These are phyloP conservation scores for Wickerhamiella slavikovae DNA, from an alignment of 805 yeast species.

Conservation along the genomic window DNA sequence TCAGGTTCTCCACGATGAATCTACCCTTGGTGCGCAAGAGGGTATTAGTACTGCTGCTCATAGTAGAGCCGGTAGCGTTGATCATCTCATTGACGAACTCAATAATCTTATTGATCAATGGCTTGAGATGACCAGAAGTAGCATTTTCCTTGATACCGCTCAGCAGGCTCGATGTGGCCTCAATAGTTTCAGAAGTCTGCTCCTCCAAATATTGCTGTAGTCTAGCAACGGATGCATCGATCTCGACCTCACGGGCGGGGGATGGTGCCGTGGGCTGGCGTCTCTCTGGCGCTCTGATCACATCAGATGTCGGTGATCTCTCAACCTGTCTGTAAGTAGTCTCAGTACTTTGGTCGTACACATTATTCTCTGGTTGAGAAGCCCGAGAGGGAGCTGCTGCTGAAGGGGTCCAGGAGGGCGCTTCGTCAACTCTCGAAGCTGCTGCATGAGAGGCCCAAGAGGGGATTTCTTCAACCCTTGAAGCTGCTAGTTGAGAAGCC, in stretches of 20 bases:
- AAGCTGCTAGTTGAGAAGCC: no score
- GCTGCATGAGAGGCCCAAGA: no score
- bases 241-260: slow-evolving; percentile 15
- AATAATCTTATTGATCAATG: slow-evolving; percentile 56
- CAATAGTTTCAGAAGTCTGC: slow-evolving; percentile 79
- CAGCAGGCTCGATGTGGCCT: slow-evolving; percentile 68
- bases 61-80: slow-evolving; percentile 67
- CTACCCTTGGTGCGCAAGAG: slow-evolving; percentile 76
- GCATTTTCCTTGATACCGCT: slow-evolving; percentile 29
- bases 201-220: slow-evolving; percentile 73
- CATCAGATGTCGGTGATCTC: neutral
- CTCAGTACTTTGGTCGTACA: no score
- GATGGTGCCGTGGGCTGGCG: no score
- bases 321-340: neutral
- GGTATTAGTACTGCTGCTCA: slow-evolving; percentile 73
- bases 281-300: no score
- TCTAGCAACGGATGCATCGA: slow-evolving; percentile 74
- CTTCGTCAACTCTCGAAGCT: no score
- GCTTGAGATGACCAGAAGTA: slow-evolving; percentile 51
- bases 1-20: slow-evolving; percentile 74
- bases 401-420: no score
- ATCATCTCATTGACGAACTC: slow-evolving; percentile 70
- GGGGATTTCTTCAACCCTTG: no score
- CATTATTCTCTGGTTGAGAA: no score
- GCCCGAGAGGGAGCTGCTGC: no score